Percentiles rank a stretch among this genome's conserved stretches.
These are phyloP conservation scores for Nicotiana sylvestris DNA, from an alignment of 257 asterid genomes.

Conservation along the genomic window DNA sequence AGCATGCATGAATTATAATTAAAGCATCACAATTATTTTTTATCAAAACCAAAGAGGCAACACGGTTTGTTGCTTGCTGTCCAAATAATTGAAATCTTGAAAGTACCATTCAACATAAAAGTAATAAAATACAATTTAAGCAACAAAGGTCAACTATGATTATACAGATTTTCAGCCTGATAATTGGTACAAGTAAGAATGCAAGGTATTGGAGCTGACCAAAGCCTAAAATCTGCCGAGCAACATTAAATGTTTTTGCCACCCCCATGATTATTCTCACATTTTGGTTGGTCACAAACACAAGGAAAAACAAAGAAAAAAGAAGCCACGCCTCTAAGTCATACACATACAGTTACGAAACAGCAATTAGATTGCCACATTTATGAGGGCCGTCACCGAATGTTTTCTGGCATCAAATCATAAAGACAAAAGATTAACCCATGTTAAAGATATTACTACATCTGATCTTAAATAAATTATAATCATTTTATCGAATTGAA, in stretches of 20 bases:
- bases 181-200: not conserved
- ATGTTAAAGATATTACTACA: not conserved
- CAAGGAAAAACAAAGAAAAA: not conserved
- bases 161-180: slow-evolving; percentile 3
- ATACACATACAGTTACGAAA: slow-evolving; percentile 2
- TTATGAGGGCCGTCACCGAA: slow-evolving; percentile 4
- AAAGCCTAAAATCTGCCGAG: not conserved
- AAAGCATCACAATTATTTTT: not conserved
- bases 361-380: not conserved
- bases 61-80: slow-evolving; percentile 7
- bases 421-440: not conserved
- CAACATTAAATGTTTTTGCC: not conserved
- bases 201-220: slow-evolving; percentile 7
- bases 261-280: not conserved
- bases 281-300: not conserved
- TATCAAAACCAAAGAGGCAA: not conserved
- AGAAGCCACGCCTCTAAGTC: not conserved
- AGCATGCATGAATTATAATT: not conserved
- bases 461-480: not conserved
- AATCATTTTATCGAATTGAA: not conserved
- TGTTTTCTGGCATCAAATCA: not conserved
- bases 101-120: not conserved
- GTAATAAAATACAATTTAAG: slow-evolving; percentile 9
- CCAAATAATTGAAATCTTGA: not conserved
- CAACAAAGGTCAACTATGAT: slow-evolving; percentile 6